These are phyloP conservation scores for Aristolochia californica DNA, from an alignment of 164 flowering plant genomes.

Conservation along the genomic window DNA sequence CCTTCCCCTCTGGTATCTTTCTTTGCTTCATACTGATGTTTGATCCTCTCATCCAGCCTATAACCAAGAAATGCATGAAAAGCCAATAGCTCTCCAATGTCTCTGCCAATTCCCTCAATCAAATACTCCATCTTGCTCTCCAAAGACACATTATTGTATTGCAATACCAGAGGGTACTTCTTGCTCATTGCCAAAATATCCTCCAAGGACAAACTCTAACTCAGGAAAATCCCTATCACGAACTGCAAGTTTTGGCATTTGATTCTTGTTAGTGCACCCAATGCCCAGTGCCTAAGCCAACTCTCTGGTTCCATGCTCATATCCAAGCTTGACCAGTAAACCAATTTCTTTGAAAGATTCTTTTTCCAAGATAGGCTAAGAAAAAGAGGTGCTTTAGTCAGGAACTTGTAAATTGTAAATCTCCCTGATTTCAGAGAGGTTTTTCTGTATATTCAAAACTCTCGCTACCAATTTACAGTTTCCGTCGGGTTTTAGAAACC, in stretches of 20 bases:
- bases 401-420: slow-evolving; percentile 53
- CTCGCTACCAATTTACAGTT: too few relatives aligned
- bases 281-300: slow-evolving; percentile 53
- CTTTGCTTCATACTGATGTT: slow-evolving; percentile 54
- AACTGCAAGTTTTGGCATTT: slow-evolving; percentile 67
- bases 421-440: too few relatives aligned
- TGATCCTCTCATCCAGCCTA: slow-evolving; percentile 68
- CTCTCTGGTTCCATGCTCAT: slow-evolving; percentile 44
- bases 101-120: slow-evolving; percentile 69
- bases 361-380: slow-evolving; percentile 46
- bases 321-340: slow-evolving; percentile 64
- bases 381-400: slow-evolving; percentile 62
- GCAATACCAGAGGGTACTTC: slow-evolving; percentile 74
- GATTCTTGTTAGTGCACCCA: slow-evolving; percentile 64
- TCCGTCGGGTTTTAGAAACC: too few relatives aligned
- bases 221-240: slow-evolving; percentile 48
- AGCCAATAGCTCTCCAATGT: slow-evolving; percentile 53
- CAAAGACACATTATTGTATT: slow-evolving; percentile 46
- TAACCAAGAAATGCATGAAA: slow-evolving; percentile 89
- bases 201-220: slow-evolving; percentile 43
- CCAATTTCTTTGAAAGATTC: slow-evolving; percentile 48
- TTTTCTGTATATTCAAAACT: too few relatives aligned
- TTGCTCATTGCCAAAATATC: slow-evolving; percentile 59
- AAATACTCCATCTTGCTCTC: slow-evolving; percentile 69
- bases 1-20: slow-evolving; percentile 41